Evolutionary conservation across 352 stramenopile genomes (phyloP), one percentile per base, ranked within the genome.

Genomic region (Phytophthora hibernalis): DNA sequence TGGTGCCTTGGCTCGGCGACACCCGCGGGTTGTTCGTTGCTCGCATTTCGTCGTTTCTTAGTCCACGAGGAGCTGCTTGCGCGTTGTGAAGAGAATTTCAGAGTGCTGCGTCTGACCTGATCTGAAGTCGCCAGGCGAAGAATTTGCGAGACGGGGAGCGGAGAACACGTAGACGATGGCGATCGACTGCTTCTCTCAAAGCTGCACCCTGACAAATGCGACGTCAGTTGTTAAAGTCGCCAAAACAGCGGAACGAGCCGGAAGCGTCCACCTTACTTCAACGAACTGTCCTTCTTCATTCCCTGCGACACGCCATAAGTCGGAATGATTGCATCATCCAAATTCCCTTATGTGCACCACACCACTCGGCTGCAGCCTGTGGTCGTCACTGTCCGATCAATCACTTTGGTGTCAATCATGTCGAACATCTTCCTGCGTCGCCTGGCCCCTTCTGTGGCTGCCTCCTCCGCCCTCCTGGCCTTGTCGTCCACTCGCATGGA

Each of bases 401-500:
- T 47, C 35, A 28, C 22, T n/a, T 22, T 26, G 7, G 18, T 31
- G 24, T 12, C 30, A 0, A 37, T 16, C 42, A 59, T 58, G 44
- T 43, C 58, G 47, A 30, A 47, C 7, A 56, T 7, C 12, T 30
- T 67, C 50, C 54, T 74, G 9, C 73, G 65, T 15, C 71, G 56
- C 54, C 33, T 80, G 42, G 47, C 77, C 47, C 72, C 65, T 49
- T 30, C 62, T 12, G 58, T 79, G 28, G 70, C 68, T 5, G 73
- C 70, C 0, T 58, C 73, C 8, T 51, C 65, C 10, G 65, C 66
- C 13, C 47, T 82, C 4, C 16, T 77, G 1, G 52, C 64, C 26
- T 15, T 56, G 10, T 72, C 65, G 11, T 59, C 71, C 0, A 31
- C 77, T 13, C 69, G 55, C 45, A 55, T 83, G 24, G 77, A 82